phyloP scores from a whole-genome alignment of 306 rosid genomes.

The Dryas drummondii region DNA sequence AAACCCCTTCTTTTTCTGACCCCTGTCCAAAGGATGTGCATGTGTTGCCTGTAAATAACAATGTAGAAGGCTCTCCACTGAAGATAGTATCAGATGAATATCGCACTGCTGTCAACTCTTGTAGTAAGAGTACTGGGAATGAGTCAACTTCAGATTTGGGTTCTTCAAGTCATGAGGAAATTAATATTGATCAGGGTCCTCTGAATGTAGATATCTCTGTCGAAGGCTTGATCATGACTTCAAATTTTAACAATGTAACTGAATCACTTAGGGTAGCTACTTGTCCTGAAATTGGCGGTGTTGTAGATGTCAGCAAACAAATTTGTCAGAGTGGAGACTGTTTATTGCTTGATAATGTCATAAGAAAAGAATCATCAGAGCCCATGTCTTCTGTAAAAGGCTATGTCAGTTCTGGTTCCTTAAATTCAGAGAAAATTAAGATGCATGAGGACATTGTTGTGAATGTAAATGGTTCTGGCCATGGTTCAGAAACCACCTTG shows the following conservation, averaged over 20 bases:
- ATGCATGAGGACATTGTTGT: slow-evolving; percentile 30
- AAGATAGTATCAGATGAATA: slow-evolving; percentile 36
- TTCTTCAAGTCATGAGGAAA: slow-evolving; percentile 33
- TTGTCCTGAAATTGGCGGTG: slow-evolving; percentile 33
- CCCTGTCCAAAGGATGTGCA: slow-evolving; percentile 25
- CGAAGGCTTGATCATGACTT: slow-evolving; percentile 27
- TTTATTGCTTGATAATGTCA: slow-evolving; percentile 30
- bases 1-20: slow-evolving; percentile 28
- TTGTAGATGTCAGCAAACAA: slow-evolving; percentile 38
- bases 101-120: slow-evolving; percentile 38
- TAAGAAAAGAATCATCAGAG: slow-evolving; percentile 36
- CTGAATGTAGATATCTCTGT: slow-evolving; percentile 37
- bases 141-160: slow-evolving; percentile 33
- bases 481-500: slow-evolving; percentile 24
- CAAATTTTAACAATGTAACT: slow-evolving; percentile 28
- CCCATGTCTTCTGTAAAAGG: slow-evolving; percentile 32
- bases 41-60: slow-evolving; percentile 33
- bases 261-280: slow-evolving; percentile 32
- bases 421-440: slow-evolving; percentile 32
- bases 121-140: slow-evolving; percentile 34
- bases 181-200: slow-evolving; percentile 30
- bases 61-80: slow-evolving; percentile 27
- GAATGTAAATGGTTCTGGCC: slow-evolving; percentile 28
- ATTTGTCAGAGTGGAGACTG: slow-evolving; percentile 36
- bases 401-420: slow-evolving; percentile 30